Base-by-base conservation (phyloP, 2,329 filamentous ascomycete genomes). In the Aspergillus sclerotialis region DNA sequence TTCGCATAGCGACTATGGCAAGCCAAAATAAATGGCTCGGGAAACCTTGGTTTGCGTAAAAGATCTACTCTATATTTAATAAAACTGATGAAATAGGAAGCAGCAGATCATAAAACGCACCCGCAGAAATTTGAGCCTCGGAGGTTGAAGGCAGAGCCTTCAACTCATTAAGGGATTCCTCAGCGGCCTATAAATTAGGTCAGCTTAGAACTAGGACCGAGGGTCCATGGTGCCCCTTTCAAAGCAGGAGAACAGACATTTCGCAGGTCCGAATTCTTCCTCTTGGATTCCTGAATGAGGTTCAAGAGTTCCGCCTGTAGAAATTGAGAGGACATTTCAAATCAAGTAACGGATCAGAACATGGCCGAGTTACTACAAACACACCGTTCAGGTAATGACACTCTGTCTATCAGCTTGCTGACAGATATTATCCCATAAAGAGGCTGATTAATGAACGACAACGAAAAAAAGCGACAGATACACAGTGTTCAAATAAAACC, bases 281-380 rank as follows among this genome's bases (percentile, higher is more conserved):
- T 78, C 66, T 94, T 96, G 58, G 89, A 92, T 69, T 98, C 92
- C 63, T 93, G 86, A 52, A 94, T 82, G 60, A 95, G 78, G 67
- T 86, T 93, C 55, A 82, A 78, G 60, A 95, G 77, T 75, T 95
- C 89, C 38, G 84, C 81, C 56, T 82, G 80, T 53, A 95, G 75
- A 55, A 94, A 80, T 75, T 93, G 86, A 53, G 87, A 82, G 62
- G 88, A 93, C 88, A 94, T 94, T 80, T 61, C 59, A 52, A 54
- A 48, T 38, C 41, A 33, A 35, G 36, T 35, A 40, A 29, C 42
- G 43, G 35, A 45, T 54, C 44, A 56, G 42, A 49, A 40, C 55
- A 58, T 58, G 43, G 46, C 56, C 50, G 39, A 44, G 19, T 41
- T 40, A 33, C 29, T 41, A 29, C 23, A 33, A 15, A 7, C n/a